Evolutionary conservation across 345 rosid genomes (phyloP).

Genomic region (Stellera chamaejasme): DNA sequence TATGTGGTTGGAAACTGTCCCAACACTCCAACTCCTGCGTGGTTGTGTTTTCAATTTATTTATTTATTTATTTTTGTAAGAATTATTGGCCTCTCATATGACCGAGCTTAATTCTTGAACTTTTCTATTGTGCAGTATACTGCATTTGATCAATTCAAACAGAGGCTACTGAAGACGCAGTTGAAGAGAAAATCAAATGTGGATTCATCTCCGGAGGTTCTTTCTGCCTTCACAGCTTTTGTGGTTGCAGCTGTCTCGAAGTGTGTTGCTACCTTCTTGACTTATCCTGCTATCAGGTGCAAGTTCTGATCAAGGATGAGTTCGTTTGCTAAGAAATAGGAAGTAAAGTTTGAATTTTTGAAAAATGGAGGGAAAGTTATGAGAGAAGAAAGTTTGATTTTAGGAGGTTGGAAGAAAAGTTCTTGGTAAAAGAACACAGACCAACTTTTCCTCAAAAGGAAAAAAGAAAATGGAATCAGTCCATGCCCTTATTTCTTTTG

Average conservation of each 20-base stretch:
- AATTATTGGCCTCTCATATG: neutral
- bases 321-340: too few species aligned
- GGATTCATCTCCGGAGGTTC: constrained; percentile 41
- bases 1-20: too few species aligned
- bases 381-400: too few species aligned
- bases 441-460: neutral
- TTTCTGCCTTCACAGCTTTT: constrained; percentile 84
- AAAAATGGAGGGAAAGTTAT: too few species aligned
- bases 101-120: constrained; percentile 14
- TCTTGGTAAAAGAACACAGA: too few species aligned
- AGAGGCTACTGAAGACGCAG: constrained; percentile 35
- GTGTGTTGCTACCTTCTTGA: constrained; percentile 67
- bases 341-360: too few species aligned
- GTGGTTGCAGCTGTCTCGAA: constrained; percentile 81
- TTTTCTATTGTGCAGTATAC: constrained; percentile 54
- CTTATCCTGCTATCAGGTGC: constrained; percentile 96
- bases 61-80: neutral
- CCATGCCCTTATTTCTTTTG: neutral
- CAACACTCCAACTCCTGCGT: neutral
- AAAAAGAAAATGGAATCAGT: too few species aligned
- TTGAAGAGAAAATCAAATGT: constrained; percentile 22
- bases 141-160: constrained; percentile 91
- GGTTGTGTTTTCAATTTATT: neutral
- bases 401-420: too few species aligned
- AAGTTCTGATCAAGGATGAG: neutral